Evolutionary conservation across 164 flowering plant species (phyloP).

Genomic region (Sedum album): DNA sequence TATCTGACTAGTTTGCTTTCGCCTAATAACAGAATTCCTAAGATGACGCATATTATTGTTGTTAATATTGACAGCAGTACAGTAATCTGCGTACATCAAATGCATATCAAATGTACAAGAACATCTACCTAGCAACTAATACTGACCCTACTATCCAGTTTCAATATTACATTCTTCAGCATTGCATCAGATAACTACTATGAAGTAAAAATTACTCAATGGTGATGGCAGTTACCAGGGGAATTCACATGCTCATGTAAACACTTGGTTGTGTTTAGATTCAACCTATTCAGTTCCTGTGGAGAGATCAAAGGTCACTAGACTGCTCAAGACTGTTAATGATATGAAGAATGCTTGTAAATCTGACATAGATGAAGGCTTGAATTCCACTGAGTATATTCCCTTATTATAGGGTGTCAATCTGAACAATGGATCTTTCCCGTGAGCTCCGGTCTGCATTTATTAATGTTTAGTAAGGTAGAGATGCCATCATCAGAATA

Average conservation of each 20-base stretch:
- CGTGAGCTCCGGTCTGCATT: conserved; percentile 18
- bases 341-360: conserved; percentile 75
- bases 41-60: background rate
- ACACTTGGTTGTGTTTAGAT: background rate
- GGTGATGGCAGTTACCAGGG: background rate
- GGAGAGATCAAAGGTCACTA: conserved; percentile 6
- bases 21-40: background rate
- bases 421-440: conserved; percentile 41
- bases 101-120: background rate
- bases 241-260: background rate
- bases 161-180: background rate
- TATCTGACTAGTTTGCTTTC: background rate
- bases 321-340: conserved; percentile 44
- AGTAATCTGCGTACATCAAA: background rate
- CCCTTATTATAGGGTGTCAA: conserved; percentile 42
- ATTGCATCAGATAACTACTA: background rate
- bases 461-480: background rate
- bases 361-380: conserved; percentile 37
- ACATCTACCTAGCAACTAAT: background rate
- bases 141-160: background rate
- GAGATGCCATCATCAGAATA: background rate
- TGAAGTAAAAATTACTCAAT: background rate
- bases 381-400: conserved; percentile 43
- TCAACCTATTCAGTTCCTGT: background rate
- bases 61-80: background rate